Percentiles rank a stretch among this genome's conserved stretches.
Conservation (phyloP, 768 basidiomycete species). For the Holtermannia corniformis region DNA sequence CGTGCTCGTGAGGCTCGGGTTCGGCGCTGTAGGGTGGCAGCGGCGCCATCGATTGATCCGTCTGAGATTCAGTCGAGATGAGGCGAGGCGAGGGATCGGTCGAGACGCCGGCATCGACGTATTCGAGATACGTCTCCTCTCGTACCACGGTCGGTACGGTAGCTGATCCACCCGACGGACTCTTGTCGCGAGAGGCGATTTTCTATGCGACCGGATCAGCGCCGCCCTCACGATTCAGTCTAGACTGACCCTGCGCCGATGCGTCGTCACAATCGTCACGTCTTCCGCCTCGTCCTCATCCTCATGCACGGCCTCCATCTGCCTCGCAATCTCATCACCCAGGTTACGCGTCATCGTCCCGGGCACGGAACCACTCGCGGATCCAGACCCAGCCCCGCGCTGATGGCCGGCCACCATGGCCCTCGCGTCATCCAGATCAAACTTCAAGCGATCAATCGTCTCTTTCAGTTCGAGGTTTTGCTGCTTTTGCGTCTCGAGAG, state of each 20-base stretch:
- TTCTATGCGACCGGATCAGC: conserved; percentile 49
- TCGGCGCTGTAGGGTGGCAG: conserved; percentile 34
- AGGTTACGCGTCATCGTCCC: conserved; percentile 32
- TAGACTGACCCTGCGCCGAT: conserved; percentile 53
- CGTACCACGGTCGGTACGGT: conserved; percentile 10
- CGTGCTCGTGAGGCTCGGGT: conserved; percentile 21
- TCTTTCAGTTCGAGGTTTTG: conserved; percentile 88
- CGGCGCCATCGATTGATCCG: not conserved
- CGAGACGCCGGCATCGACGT: conserved; percentile 63
- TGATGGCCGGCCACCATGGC: conserved; percentile 47
- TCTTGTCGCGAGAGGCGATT: conserved; percentile 50
- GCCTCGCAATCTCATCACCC: conserved; percentile 45
- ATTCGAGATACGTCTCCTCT: conserved; percentile 51
- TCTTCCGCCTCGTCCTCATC: conserved; percentile 49
- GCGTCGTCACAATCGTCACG: conserved; percentile 57
- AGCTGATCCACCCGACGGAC: not conserved
- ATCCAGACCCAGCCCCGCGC: conserved; percentile 11
- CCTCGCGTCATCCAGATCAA: conserved; percentile 86
- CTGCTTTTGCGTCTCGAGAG: conserved; percentile 85
- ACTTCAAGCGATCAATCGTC: conserved; percentile 89
- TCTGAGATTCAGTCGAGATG: conserved; percentile 50
- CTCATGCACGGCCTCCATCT: conserved; percentile 48
- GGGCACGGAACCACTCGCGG: conserved; percentile 9
- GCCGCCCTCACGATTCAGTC: not conserved
- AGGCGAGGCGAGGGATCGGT: conserved; percentile 53